phyloP scores from a whole-genome alignment of 73 alveolate species.

The Paramecium biaurelia region DNA sequence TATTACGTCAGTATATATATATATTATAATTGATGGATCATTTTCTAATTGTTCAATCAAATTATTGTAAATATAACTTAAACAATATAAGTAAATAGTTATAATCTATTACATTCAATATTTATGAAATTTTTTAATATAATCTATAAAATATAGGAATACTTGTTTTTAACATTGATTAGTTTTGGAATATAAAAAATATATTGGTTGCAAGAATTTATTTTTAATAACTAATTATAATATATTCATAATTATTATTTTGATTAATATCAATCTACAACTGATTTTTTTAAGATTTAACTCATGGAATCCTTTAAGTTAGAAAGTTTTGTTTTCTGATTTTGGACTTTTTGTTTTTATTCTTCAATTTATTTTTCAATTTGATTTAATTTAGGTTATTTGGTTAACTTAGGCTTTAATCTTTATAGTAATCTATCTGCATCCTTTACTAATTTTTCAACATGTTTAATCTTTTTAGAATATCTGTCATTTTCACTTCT shows the following conservation, averaged over 20 bases:
- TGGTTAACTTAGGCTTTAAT: not conserved
- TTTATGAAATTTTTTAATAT: not conserved
- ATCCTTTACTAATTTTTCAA: constrained; percentile 50
- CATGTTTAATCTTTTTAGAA: constrained; percentile 43
- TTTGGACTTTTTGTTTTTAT: not conserved
- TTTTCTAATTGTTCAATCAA: not conserved
- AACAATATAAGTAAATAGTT: not conserved
- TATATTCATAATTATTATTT: not conserved
- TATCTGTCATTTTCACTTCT: constrained; percentile 56
- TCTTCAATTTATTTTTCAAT: not conserved
- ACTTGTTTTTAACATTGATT: not conserved
- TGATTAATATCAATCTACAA: constrained; percentile 16
- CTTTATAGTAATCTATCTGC: constrained; percentile 52
- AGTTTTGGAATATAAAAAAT: not conserved
- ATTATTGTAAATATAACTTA: not conserved
- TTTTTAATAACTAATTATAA: not conserved
- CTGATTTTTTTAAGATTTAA: constrained; percentile 9
- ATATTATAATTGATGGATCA: not conserved
- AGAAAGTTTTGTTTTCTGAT: not conserved
- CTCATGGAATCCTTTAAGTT: constrained; percentile 37
- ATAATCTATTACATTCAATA: not conserved
- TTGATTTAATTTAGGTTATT: constrained; percentile 23
- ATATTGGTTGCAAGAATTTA: not conserved
- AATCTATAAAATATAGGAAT: not conserved
- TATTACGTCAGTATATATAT: not conserved